Conservation (phyloP, 306 rosid genomes). For the Psophocarpus tetragonolobus region DNA sequence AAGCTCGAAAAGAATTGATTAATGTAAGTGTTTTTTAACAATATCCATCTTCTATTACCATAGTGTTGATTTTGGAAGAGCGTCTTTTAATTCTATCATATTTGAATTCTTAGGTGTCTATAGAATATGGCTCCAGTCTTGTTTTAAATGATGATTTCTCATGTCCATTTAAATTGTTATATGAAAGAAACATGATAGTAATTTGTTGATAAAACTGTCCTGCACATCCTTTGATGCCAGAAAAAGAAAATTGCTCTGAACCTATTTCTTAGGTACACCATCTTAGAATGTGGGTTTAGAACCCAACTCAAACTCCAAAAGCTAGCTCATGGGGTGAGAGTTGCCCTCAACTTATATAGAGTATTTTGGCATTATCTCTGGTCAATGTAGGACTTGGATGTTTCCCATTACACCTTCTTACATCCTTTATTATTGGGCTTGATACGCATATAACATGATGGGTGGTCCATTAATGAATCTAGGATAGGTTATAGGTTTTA, state of each 20-base stretch:
- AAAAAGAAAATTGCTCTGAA: not conserved
- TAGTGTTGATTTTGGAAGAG: slow-evolving; percentile 8
- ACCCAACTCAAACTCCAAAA: too few species aligned
- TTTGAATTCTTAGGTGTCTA: not conserved
- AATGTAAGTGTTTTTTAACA: slow-evolving; percentile 49
- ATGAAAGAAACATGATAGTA: not conserved
- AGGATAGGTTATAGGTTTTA: too few species aligned
- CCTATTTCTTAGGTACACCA: not conserved
- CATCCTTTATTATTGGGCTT: too few species aligned
- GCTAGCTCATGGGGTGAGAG: too few species aligned
- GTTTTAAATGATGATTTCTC: not conserved
- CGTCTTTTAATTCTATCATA: not conserved
- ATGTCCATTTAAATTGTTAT: not conserved
- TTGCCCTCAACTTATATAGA: too few species aligned
- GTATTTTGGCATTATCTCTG: too few species aligned
- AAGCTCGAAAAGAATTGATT: slow-evolving; percentile 85
- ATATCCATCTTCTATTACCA: slow-evolving; percentile 14
- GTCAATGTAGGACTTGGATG: too few species aligned
- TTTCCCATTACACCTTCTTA: too few species aligned
- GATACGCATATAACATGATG: too few species aligned
- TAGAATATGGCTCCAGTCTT: not conserved
- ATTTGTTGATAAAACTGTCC: slow-evolving; percentile 17
- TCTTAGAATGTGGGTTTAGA: too few species aligned
- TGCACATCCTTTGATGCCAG: not conserved
- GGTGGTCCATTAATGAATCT: too few species aligned